Percentiles rank a stretch among this genome's conserved stretches.
Evolutionary conservation across 2,329 filamentous ascomycete genomes (phyloP).

Genomic region (Exserohilum rostratum): DNA sequence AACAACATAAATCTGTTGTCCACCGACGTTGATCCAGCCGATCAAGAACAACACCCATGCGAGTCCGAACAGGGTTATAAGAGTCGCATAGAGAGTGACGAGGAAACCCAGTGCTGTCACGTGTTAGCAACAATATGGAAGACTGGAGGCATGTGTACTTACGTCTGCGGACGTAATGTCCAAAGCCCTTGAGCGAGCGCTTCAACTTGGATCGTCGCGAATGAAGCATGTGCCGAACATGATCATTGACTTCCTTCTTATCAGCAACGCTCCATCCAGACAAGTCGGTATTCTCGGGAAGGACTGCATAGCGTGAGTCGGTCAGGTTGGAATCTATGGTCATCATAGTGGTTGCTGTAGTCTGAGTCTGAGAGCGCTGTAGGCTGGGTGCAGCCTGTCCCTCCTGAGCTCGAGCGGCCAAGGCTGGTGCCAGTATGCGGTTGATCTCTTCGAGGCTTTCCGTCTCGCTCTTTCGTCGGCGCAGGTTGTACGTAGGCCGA

Average conservation of each 20-base stretch:
- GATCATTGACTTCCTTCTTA: slow-evolving; percentile 78
- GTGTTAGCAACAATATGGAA: slow-evolving; percentile 12
- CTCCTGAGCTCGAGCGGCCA: slow-evolving; percentile 22
- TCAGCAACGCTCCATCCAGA: slow-evolving; percentile 78
- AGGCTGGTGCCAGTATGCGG: slow-evolving; percentile 30
- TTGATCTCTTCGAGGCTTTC: slow-evolving; percentile 42
- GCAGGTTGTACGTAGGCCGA: slow-evolving; percentile 77
- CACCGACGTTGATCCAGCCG: slow-evolving; percentile 83
- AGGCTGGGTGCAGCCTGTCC: slow-evolving; percentile 32
- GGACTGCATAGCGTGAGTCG: slow-evolving; percentile 76
- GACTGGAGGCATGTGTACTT: slow-evolving; percentile 40
- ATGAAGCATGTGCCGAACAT: slow-evolving; percentile 86
- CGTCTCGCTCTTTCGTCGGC: slow-evolving; percentile 53
- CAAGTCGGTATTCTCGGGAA: slow-evolving; percentile 74
- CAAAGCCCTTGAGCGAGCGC: slow-evolving; percentile 78
- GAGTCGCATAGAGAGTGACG: slow-evolving; percentile 79
- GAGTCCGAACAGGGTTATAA: slow-evolving; percentile 84
- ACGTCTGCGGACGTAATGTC: slow-evolving; percentile 76
- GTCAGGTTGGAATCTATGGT: slow-evolving; percentile 73
- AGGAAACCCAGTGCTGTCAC: slow-evolving; percentile 73
- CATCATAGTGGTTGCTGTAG: slow-evolving; percentile 48
- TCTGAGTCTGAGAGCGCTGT: slow-evolving; percentile 31
- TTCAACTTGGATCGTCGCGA: slow-evolving; percentile 81
- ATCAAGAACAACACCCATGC: slow-evolving; percentile 93
- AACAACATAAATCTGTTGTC: slow-evolving; percentile 66